These are phyloP conservation scores for Russula ochroleuca DNA, from an alignment of 768 basidiomycete species.

Conservation along the genomic window DNA sequence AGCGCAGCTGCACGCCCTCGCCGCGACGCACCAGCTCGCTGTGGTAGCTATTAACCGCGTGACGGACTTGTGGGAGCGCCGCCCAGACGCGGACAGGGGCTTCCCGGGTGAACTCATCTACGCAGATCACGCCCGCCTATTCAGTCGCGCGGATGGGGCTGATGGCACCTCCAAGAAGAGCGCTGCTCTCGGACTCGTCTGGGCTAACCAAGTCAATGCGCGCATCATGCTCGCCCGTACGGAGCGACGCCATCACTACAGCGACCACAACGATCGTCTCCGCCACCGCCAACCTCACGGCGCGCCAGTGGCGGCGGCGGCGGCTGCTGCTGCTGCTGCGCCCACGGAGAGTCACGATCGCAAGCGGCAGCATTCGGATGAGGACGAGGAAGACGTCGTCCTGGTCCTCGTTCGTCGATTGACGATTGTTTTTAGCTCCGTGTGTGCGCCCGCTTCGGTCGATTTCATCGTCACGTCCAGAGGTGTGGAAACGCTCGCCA, in stretches of 20 bases:
- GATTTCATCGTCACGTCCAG: constrained; percentile 69
- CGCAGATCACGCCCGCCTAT: constrained; percentile 70
- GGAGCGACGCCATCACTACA: constrained; percentile 46
- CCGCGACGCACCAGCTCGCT: constrained; percentile 57
- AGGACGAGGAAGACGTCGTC: constrained; percentile 31
- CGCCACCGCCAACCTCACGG: constrained; percentile 33
- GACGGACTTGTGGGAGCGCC: constrained; percentile 59
- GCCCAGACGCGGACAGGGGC: constrained; percentile 29
- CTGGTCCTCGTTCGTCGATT: constrained; percentile 60
- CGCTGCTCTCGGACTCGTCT: constrained; percentile 80
- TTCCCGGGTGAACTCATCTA: constrained; percentile 50
- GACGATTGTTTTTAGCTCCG: constrained; percentile 73
- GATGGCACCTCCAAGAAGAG: constrained; percentile 52
- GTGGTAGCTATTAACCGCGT: constrained; percentile 89
- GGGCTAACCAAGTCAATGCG: constrained; percentile 90
- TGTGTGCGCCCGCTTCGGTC: constrained; percentile 51
- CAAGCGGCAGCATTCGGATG: constrained; percentile 32
- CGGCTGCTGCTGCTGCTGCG: no score
- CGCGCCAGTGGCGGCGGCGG: background rate
- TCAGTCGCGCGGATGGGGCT: constrained; percentile 54
- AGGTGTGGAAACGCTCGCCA: constrained; percentile 44
- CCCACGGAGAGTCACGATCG: constrained; percentile 33
- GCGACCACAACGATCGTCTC: no score
- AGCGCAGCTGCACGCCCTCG: constrained; percentile 64
- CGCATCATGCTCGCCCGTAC: constrained; percentile 82